These are phyloP conservation scores for Yamadazyma insecticola DNA, from an alignment of 805 yeast species.

Conservation along the genomic window DNA sequence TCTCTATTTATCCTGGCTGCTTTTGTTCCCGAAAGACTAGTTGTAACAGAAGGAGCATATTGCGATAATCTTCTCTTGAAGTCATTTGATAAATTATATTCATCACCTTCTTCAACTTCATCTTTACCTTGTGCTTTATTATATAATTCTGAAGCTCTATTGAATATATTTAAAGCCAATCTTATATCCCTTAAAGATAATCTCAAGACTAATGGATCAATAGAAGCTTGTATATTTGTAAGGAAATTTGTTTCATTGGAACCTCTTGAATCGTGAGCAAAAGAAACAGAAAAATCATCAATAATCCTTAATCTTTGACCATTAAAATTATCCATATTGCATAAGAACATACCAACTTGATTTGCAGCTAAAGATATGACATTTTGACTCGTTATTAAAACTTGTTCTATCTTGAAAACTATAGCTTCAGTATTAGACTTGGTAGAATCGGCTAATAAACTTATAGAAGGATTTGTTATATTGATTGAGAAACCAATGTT, in stretches of 20 bases:
- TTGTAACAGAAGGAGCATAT: conserved; percentile 64
- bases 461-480: conserved; percentile 70
- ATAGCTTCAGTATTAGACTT: conserved; percentile 73
- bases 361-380: conserved; percentile 63
- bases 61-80: conserved; percentile 55
- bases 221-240: conserved; percentile 61
- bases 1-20: conserved; percentile 10
- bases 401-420: conserved; percentile 82
- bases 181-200: conserved; percentile 84
- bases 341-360: conserved; percentile 82
- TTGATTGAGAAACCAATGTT: conserved; percentile 55
- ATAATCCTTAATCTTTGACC: conserved; percentile 63
- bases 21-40: conserved; percentile 39
- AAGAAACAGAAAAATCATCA: conserved; percentile 82
- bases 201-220: conserved; percentile 78
- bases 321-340: conserved; percentile 67
- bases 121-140: conserved; percentile 16
- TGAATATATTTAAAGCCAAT: conserved; percentile 69
- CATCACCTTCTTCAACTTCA: conserved; percentile 16
- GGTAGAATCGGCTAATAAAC: conserved; percentile 76
- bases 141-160: conserved; percentile 61
- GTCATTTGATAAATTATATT: conserved; percentile 53
- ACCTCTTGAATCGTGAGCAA: conserved; percentile 67
- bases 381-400: conserved; percentile 64
- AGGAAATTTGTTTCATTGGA: conserved; percentile 54